Evolutionary conservation across 768 basidiomycete species (phyloP), one percentile per base, ranked within the genome.

Genomic region (Saitozyma podzolica): DNA sequence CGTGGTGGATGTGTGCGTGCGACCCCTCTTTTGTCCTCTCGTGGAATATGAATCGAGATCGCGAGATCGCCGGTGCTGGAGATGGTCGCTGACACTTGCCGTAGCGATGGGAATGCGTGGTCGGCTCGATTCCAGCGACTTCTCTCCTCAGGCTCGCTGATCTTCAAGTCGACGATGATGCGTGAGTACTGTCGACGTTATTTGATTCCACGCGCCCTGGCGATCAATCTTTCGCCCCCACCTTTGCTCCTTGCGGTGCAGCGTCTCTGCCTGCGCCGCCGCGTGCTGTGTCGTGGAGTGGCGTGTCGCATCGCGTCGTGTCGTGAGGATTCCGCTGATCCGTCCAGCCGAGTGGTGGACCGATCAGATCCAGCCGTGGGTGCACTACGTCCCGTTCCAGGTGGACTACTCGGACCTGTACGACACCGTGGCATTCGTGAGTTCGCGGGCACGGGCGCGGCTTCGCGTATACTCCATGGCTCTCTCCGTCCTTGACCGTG

Each of bases 31-130:
- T 14, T 54, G 20, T 40, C 19, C 7, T 29, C 3, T 14, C 1
- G 4, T 40, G 9, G 42, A 6, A 17, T 42, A 14, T 19, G 4
- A 40, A 17, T 14, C 1, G 9, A 29, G 11, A 29, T 29, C n/a
- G 39, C 56, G n/a, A n/a, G n/a, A n/a, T n/a, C n/a, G n/a, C n/a
- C n/a, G n/a, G n/a, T n/a, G n/a, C n/a, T n/a, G n/a, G 13, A 37
- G 11, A 29, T 29, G 29, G 29, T 29, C 29, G 29, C 29, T 29
- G 29, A 29, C 29, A 29, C 29, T 29, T 5, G 29, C 9, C 41
- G 17, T 39, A 72, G 73, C 16, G 77, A 78, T 50, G 77, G 77
- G 0, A 78, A 79, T 56, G 73, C 78, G 11, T 79, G 78, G 78
- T 76, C 74, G 7, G 78, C 78, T 1, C 61, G 78, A 40, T 75